These are phyloP conservation scores for Glomus cerebriforme DNA, from an alignment of 192 early-diverging fungal species.

Conservation along the genomic window DNA sequence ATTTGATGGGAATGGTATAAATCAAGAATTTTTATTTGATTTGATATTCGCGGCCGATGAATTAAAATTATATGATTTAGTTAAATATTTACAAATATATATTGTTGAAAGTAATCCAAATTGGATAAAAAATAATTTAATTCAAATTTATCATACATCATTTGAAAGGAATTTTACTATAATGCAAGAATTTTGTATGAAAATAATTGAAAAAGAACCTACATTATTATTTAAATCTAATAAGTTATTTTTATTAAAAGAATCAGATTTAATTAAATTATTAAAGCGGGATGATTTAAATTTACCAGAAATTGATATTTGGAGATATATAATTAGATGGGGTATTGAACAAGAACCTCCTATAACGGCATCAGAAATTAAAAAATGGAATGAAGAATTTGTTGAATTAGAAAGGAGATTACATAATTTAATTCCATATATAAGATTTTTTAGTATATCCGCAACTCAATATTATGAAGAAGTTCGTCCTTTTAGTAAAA, in stretches of 20 bases:
- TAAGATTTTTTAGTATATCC: constrained; percentile 10
- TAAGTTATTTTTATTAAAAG: neutral
- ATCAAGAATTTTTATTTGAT: neutral
- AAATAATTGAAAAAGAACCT: neutral
- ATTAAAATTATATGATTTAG: neutral
- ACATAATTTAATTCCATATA: neutral
- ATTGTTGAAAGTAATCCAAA: neutral
- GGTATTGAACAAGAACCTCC: neutral
- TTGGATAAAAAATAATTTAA: neutral
- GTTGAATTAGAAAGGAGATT: neutral
- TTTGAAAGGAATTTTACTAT: neutral
- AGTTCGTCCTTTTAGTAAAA: neutral
- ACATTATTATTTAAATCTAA: neutral
- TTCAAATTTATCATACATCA: neutral
- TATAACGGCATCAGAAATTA: neutral
- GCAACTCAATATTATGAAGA: neutral
- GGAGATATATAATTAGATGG: constrained; percentile 5
- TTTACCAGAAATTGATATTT: neutral
- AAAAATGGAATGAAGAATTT: neutral
- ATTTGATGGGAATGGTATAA: neutral
- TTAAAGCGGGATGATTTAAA: neutral
- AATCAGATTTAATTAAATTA: neutral
- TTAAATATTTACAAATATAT: neutral
- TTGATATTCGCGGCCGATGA: constrained; percentile 1
- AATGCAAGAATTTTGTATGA: neutral